These are phyloP conservation scores for Sambucus nigra DNA, from an alignment of 129 eudicot genomes.

Conservation along the genomic window DNA sequence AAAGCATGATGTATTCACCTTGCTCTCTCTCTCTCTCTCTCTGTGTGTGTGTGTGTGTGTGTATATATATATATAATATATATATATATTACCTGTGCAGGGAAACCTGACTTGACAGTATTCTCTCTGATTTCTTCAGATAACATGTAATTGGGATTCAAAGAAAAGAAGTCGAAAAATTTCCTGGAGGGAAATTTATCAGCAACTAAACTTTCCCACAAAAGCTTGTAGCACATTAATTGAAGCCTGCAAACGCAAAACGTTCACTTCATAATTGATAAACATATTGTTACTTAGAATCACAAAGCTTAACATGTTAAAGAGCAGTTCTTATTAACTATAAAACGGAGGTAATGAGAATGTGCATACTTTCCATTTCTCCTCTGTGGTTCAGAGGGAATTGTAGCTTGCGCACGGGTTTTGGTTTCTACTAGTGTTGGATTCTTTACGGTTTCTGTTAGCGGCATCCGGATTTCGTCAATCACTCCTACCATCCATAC, in stretches of 20 bases:
- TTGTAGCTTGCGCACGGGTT: conserved; percentile 51
- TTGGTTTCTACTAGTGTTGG: conserved; percentile 73
- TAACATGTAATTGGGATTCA: conserved; percentile 46
- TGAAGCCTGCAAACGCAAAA: conserved; percentile 48
- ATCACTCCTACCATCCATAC: conserved; percentile 76
- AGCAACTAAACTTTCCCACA: conserved; percentile 59
- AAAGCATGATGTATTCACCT: too few relatives aligned
- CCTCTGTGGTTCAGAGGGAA: conserved; percentile 70
- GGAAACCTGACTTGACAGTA: conserved; percentile 51
- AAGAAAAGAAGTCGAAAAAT: conserved; percentile 49
- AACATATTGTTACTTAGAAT: too few relatives aligned
- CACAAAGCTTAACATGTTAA: conserved; percentile 1
- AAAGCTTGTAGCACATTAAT: conserved; percentile 78
- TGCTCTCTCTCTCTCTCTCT: too few relatives aligned
- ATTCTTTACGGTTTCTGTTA: conserved; percentile 18
- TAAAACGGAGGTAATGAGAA: not conserved
- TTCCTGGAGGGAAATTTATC: conserved; percentile 40
- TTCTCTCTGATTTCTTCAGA: conserved; percentile 47
- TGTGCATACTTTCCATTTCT: conserved; percentile 63
- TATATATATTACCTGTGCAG: conserved; percentile 66
- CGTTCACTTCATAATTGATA: not conserved
- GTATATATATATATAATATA: too few relatives aligned
- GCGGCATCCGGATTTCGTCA: conserved; percentile 67
- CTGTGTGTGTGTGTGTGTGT: too few relatives aligned
- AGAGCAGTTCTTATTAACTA: too few relatives aligned